Base-by-base conservation (phyloP, 352 stramenopile genomes). In the Phytophthora pseudosyringae region DNA sequence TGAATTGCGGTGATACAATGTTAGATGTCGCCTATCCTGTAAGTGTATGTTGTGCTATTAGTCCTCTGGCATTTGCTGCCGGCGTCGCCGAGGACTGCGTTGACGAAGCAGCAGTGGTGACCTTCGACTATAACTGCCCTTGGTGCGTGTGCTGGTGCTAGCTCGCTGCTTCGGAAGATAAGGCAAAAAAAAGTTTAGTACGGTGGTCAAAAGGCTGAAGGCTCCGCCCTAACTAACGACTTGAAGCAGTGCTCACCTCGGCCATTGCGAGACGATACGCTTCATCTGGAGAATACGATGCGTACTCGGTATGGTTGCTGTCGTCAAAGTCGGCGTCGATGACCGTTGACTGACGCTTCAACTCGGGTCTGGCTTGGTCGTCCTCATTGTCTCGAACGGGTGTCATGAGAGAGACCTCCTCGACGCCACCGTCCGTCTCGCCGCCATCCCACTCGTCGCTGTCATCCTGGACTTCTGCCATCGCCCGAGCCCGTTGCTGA, bases 331-430 rank as follows among this genome's bases (percentile, higher is more conserved):
- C 59, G 3, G 55, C 65, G 41, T 65, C 59, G 8, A 43, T 31
- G 1, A 59, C 39, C 1, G 46, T n/a, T 11, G 55, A 48, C 15
- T 51, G 26, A 5, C 12, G 40, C 32, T 59, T 38, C 18, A 65
- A 59, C 16, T 69, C 65, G 3, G 56, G 46, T 4, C 43, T 59
- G 25, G 72, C 40, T 33, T 73, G 66, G 6, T 81, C 67, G 21
- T 66, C 51, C 36, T 73, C 36, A 10, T 49, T 58, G n/a, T 76
- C 61, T 31, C 36, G 51, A 16, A 47, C 28, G 3, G 56, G 72
- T 44, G 65, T 71, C 54, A 88, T 80, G 21, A 83, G 76, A n/a
- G 59, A 50, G 3, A 88, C 74, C 16, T 79, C 82, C 47, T 88
- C 79, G 15, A 76, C 46, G 8, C 53, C 59, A 45, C 44, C 46